These are phyloP conservation scores for Arxiozyma bovina DNA, from an alignment of 1,139 yeast species.

Conservation along the genomic window DNA sequence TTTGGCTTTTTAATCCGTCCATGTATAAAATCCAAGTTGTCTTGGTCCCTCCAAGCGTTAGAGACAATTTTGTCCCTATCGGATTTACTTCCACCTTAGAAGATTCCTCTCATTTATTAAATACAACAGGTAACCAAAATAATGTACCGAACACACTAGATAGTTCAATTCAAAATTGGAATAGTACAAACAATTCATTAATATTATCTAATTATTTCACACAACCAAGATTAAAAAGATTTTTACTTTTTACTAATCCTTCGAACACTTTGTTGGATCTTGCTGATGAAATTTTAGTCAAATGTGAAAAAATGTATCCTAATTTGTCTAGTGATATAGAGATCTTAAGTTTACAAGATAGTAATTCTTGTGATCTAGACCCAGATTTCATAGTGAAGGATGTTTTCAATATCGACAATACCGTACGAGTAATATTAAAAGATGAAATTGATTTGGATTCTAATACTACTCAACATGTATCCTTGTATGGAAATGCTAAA, in stretches of 20 bases:
- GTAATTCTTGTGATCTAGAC: conserved; percentile 61
- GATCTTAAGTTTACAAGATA: conserved; percentile 54
- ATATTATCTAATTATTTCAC: conserved; percentile 6
- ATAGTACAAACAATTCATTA: conserved; percentile 5
- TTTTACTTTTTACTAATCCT: conserved; percentile 52
- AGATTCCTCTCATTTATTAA: conserved; percentile 8
- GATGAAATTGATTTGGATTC: conserved; percentile 31
- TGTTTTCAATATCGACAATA: conserved; percentile 47
- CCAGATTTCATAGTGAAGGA: conserved; percentile 61
- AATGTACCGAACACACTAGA: conserved; percentile 3
- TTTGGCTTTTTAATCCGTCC: neutral
- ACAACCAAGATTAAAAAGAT: conserved; percentile 35
- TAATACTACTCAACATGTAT: conserved; percentile 7
- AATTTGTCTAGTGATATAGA: conserved; percentile 40
- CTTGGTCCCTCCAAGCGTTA: conserved; percentile 22
- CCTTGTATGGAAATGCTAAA: conserved; percentile 15
- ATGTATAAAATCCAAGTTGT: conserved; percentile 27
- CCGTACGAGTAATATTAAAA: conserved; percentile 46
- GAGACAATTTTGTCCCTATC: conserved; percentile 7
- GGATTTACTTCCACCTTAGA: conserved; percentile 4
- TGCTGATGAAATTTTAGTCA: conserved; percentile 41
- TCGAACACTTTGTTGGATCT: conserved; percentile 39
- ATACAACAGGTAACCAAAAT: conserved; percentile 5
- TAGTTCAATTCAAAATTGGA: conserved; percentile 5
- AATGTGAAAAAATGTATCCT: conserved; percentile 58